Conservation (phyloP, 2,329 filamentous ascomycete species). For the Cylindrodendrum hubeiense region DNA sequence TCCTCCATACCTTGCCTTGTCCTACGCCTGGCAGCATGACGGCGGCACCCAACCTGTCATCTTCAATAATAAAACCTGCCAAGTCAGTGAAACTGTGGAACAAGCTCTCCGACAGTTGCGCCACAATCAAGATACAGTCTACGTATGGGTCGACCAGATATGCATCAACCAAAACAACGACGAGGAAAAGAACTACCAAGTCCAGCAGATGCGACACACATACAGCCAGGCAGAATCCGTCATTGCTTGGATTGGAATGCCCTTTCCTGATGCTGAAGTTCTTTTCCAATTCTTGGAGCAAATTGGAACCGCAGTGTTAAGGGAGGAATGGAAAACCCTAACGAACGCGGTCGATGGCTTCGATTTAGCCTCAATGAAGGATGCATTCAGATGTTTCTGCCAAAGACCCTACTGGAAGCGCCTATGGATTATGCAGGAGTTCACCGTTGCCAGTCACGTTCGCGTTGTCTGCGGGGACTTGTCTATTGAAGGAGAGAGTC, state of each 20-base stretch:
- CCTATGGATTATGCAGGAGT: constrained; percentile 36
- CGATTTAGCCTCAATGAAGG: neutral
- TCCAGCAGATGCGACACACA: constrained; percentile 26
- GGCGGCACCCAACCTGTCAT: neutral
- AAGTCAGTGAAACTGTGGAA: constrained; percentile 5
- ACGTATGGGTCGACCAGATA: constrained; percentile 28
- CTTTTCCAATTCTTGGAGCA: constrained; percentile 16
- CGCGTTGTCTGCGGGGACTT: constrained; percentile 21
- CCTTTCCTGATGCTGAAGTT: constrained; percentile 1
- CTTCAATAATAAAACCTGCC: neutral
- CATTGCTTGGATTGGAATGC: constrained; percentile 19
- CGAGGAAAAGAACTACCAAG: constrained; percentile 25
- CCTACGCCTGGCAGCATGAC: constrained; percentile 10
- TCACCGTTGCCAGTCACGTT: constrained; percentile 12
- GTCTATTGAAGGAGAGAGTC: constrained; percentile 6
- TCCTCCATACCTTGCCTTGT: constrained; percentile 12
- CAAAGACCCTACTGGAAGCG: constrained; percentile 28
- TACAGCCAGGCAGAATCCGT: constrained; percentile 19
- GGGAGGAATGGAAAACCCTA: neutral
- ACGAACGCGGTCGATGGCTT: neutral
- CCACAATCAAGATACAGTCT: neutral
- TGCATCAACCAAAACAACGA: constrained; percentile 30
- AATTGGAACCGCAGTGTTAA: neutral
- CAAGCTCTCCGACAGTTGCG: constrained; percentile 8
- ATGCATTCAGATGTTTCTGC: constrained; percentile 18